Percentiles rank a stretch among this genome's conserved stretches.
Evolutionary conservation across 306 rosid species (phyloP).

Genomic region (Begonia masoniana): DNA sequence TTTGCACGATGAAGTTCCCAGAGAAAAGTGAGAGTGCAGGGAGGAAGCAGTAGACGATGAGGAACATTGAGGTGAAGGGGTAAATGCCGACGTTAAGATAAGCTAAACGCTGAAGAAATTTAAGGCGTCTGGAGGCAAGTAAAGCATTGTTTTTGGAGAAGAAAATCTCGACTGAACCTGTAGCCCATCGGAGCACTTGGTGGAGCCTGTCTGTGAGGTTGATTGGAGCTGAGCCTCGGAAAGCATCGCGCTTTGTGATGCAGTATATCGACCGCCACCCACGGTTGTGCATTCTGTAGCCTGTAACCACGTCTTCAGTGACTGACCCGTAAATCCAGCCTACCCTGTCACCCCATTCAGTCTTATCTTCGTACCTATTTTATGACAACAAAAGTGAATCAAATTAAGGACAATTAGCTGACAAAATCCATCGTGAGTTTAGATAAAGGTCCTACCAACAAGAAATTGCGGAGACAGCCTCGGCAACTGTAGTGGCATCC

Average conservation of each 20-base stretch:
- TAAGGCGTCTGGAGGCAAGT: constrained; percentile 25
- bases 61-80: constrained; percentile 45
- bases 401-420: background rate
- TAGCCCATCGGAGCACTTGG: constrained; percentile 51
- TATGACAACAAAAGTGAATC: background rate
- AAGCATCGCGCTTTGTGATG: constrained; percentile 38
- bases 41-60: constrained; percentile 45
- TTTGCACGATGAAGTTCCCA: constrained; percentile 32
- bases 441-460: constrained; percentile 42
- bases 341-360: constrained; percentile 45
- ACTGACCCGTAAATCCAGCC: constrained; percentile 50
- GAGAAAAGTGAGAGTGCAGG: constrained; percentile 44
- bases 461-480: constrained; percentile 72
- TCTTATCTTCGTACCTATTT: constrained; percentile 41
- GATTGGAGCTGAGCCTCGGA: constrained; percentile 45
- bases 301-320: constrained; percentile 46
- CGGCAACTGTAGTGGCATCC: constrained; percentile 70
- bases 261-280: constrained; percentile 48
- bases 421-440: background rate
- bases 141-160: constrained; percentile 43
- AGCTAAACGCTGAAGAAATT: constrained; percentile 29
- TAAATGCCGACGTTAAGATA: constrained; percentile 39
- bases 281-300: constrained; percentile 46
- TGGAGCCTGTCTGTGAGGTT: constrained; percentile 47
- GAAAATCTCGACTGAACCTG: constrained; percentile 46